phyloP scores from a whole-genome alignment of 495 filamentous ascomycete species.

The Neurospora tetraspora region DNA sequence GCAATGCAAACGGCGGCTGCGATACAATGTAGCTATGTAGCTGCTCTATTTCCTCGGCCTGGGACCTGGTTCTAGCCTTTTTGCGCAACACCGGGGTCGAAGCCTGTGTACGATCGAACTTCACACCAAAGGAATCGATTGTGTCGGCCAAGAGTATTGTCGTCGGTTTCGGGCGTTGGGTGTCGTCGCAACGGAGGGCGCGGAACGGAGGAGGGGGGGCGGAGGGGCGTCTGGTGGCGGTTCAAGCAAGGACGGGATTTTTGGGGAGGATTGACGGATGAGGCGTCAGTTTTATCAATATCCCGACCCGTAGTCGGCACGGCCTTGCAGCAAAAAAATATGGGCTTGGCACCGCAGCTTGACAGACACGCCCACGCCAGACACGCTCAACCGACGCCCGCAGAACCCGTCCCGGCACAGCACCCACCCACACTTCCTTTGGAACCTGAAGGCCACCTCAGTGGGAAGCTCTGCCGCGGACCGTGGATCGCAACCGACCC shows the following conservation, averaged over 20 bases:
- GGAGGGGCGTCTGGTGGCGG: not conserved
- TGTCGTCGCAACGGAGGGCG: not conserved
- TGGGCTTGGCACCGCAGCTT: not conserved
- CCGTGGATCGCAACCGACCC: not conserved
- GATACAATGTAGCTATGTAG: not conserved
- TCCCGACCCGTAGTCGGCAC: constrained; percentile 15
- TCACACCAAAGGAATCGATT: not conserved
- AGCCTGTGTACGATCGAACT: not conserved
- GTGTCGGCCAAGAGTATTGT: not conserved
- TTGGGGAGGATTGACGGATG: not conserved
- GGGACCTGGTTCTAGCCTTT: not conserved
- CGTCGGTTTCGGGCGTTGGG: not conserved
- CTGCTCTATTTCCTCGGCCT: not conserved
- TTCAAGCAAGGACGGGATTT: not conserved
- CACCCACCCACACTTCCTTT: not conserved
- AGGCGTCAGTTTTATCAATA: not conserved
- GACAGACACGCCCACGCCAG: constrained; percentile 3
- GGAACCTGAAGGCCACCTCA: not conserved
- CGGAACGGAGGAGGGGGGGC: not conserved
- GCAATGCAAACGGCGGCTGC: not conserved
- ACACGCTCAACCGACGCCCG: not conserved
- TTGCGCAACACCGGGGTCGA: not conserved
- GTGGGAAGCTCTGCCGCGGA: not conserved
- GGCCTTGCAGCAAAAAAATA: not conserved
- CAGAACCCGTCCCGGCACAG: constrained; percentile 1